Percentiles rank a stretch among this genome's conserved stretches.
These are phyloP conservation scores for Leccinellum albellum DNA, from an alignment of 768 basidiomycete genomes.

Conservation along the genomic window DNA sequence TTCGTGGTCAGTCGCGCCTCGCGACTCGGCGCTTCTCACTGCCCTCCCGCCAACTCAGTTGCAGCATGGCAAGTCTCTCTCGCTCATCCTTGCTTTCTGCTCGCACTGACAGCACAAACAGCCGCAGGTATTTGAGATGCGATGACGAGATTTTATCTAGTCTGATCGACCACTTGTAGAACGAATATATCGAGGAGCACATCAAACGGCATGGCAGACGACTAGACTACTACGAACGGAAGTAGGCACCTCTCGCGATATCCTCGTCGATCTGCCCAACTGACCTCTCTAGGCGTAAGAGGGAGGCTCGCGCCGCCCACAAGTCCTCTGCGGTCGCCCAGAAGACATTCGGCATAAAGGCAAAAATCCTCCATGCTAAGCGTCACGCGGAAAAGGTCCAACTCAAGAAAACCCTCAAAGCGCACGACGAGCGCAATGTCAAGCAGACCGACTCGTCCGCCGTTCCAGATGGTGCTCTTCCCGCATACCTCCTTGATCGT, in stretches of 20 bases:
- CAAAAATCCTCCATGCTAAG: constrained; percentile 95
- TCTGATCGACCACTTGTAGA: constrained; percentile 46
- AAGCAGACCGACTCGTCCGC: constrained; percentile 86
- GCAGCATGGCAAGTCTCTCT: constrained; percentile 31
- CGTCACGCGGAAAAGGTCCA: constrained; percentile 97
- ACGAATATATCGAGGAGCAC: constrained; percentile 99
- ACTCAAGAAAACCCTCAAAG: constrained; percentile 99
- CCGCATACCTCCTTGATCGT: constrained; percentile 93
- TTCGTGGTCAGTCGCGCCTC: constrained; percentile 9
- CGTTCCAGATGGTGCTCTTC: constrained; percentile 86
- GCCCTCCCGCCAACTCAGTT: constrained; percentile 3
- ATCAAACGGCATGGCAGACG: constrained; percentile 96
- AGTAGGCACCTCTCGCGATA: constrained; percentile 47
- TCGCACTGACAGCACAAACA: constrained; percentile 28
- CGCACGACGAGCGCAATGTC: constrained; percentile 97
- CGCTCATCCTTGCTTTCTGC: not conserved
- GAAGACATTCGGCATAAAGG: constrained; percentile 94
- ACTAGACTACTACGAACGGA: constrained; percentile 93
- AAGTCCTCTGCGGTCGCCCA: constrained; percentile 80
- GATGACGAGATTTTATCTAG: not conserved
- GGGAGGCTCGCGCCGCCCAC: constrained; percentile 74
- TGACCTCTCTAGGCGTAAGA: constrained; percentile 60
- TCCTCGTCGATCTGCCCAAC: not conserved
- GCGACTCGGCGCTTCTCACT: constrained; percentile 29
- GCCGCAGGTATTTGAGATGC: constrained; percentile 56